phyloP scores from a whole-genome alignment of 352 stramenopile genomes.

The Pythium folliculosum region DNA sequence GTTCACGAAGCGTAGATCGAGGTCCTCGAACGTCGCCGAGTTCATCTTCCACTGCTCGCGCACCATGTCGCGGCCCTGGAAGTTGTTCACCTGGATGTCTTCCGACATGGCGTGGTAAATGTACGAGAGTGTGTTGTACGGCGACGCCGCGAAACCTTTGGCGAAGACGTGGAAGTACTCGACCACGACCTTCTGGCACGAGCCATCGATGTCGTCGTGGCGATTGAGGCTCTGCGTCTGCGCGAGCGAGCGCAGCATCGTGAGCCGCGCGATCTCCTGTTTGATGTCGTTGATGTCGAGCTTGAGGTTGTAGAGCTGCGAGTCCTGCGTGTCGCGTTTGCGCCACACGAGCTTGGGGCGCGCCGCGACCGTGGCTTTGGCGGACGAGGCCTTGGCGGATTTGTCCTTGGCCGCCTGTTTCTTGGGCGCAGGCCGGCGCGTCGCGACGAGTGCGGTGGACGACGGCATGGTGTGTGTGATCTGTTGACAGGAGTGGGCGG shows the following conservation, averaged over 20 bases:
- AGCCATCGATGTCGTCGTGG: constrained; percentile 13
- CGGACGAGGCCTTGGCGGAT: too few relatives aligned
- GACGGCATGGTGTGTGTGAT: not conserved
- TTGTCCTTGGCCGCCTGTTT: not conserved
- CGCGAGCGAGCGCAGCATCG: constrained; percentile 12
- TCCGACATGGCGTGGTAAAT: constrained; percentile 7
- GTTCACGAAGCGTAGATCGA: not conserved
- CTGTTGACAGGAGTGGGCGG: not conserved
- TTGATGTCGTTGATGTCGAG: constrained; percentile 28
- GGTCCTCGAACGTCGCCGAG: constrained; percentile 4
- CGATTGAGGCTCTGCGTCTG: constrained; percentile 6
- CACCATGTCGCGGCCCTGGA: constrained; percentile 16
- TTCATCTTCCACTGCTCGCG: constrained; percentile 15
- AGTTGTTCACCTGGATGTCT: constrained; percentile 18
- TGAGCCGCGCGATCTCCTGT: constrained; percentile 24
- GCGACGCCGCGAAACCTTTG: constrained; percentile 3
- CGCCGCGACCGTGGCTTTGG: not conserved
- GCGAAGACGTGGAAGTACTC: constrained; percentile 16
- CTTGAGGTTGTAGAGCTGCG: constrained; percentile 27
- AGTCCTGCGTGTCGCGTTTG: constrained; percentile 24
- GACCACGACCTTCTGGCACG: constrained; percentile 6
- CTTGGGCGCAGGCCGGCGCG: not conserved
- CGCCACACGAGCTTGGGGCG: constrained; percentile 20
- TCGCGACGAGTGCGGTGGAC: not conserved
- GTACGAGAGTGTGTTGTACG: constrained; percentile 7